phyloP scores from a whole-genome alignment of 495 filamentous ascomycete genomes.

The Pyronema domesticum region DNA sequence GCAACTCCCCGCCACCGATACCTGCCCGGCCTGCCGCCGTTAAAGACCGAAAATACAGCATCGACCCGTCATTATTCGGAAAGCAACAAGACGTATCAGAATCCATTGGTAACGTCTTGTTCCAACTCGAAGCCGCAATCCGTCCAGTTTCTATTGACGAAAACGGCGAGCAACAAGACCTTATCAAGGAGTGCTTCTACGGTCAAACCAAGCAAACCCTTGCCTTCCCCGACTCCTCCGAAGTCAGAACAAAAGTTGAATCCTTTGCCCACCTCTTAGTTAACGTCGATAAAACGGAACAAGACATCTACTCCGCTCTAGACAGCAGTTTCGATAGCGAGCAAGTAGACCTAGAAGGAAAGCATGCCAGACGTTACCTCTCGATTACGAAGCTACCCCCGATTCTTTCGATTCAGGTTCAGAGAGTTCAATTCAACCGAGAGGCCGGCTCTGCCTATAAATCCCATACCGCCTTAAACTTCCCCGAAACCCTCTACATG shows the following conservation, averaged over 20 bases:
- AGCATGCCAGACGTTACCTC: slow-evolving; percentile 47
- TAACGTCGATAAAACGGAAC: slow-evolving; percentile 40
- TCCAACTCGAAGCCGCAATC: slow-evolving; percentile 77
- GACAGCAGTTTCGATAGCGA: slow-evolving; percentile 70
- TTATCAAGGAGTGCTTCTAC: slow-evolving; percentile 52
- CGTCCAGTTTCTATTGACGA: slow-evolving; percentile 40
- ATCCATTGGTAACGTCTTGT: slow-evolving; percentile 78
- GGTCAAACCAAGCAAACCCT: slow-evolving; percentile 33
- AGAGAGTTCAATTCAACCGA: slow-evolving; percentile 53
- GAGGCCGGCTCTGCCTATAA: slow-evolving; percentile 47
- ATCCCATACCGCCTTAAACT: slow-evolving; percentile 54
- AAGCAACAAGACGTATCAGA: slow-evolving; percentile 86
- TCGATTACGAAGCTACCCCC: slow-evolving; percentile 64
- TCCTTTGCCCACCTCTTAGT: slow-evolving; percentile 45
- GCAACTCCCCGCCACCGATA: slow-evolving; percentile 27
- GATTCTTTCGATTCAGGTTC: slow-evolving; percentile 73
- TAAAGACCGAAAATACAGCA: slow-evolving; percentile 31
- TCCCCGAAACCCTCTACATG: slow-evolving; percentile 63
- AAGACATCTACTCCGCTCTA: slow-evolving; percentile 66
- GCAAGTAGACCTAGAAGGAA: slow-evolving; percentile 45
- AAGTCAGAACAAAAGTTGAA: slow-evolving; percentile 29
- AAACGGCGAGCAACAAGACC: slow-evolving; percentile 60
- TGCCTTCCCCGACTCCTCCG: slow-evolving; percentile 19
- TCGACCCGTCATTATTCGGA: slow-evolving; percentile 31
- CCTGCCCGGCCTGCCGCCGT: slow-evolving; percentile 29